These are phyloP conservation scores for Populus hybrid DNA, from an alignment of 441 rosid genomes.

Conservation along the genomic window DNA sequence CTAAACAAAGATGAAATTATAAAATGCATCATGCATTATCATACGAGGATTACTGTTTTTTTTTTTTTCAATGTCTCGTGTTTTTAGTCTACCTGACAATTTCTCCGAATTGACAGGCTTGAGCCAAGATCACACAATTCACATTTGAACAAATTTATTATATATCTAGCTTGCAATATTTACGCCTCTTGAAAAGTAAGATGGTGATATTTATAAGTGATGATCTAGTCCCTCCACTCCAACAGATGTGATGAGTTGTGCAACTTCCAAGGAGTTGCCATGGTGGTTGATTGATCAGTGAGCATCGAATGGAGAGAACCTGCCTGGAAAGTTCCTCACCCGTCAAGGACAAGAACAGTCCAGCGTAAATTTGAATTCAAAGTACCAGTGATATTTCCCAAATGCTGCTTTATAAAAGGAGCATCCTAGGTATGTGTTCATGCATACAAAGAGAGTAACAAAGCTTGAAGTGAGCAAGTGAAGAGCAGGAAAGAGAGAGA, in stretches of 20 bases:
- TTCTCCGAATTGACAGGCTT: no score
- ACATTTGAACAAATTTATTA: no score
- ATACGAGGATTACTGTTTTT: no score
- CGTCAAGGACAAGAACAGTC: not conserved
- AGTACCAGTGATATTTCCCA: not conserved
- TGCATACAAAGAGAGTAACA: not conserved
- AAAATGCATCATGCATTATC: no score
- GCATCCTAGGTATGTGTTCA: not conserved
- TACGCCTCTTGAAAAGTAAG: no score
- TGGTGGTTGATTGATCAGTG: not conserved
- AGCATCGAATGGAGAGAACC: conserved; percentile 24
- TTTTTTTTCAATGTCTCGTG: no score
- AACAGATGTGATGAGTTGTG: not conserved
- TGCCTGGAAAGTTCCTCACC: conserved; percentile 57
- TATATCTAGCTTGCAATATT: no score
- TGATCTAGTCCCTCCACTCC: not conserved
- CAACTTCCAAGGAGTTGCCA: not conserved
- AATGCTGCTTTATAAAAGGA: conserved; percentile 27
- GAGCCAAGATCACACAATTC: no score
- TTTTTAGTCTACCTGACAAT: no score
- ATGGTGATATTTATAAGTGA: not conserved
- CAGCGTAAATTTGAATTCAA: conserved; percentile 21
- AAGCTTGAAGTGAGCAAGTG: not conserved
- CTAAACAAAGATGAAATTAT: no score
- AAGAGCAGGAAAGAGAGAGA: not conserved